Evolutionary conservation across 345 rosid genomes (phyloP), one percentile per base, ranked within the genome.

Genomic region (Clausena lansium): DNA sequence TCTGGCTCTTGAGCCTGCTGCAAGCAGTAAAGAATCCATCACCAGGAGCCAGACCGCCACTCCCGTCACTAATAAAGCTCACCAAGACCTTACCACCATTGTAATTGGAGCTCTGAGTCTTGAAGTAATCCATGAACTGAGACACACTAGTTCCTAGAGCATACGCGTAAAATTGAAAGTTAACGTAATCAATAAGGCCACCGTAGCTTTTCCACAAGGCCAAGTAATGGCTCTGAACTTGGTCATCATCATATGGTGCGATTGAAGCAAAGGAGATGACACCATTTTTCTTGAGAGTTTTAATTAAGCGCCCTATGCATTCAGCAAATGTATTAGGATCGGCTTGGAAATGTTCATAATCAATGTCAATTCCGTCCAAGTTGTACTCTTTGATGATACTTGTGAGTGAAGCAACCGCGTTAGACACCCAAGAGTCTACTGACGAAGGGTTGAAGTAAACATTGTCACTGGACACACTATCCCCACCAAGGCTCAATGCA

Each of bases 81-180:
- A 75, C 83, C 67, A 81, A 52, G 24, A 87, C 70, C 35, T 81
- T 80, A 0, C 84, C 84, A 0, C 86, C 80, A 1, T 62, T 54
- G 60, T 84, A 88, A 11, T 82, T 85, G 4, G 81, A 59, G 13
- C 70, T 79, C 66, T 85, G 85, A 7, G 71, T 62, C 14, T 82
- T 77, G 82, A 76, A 87, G 60, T 81, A 78, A 27, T 77, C 63
- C 70, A 78, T 67, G 65, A 85, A 85, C 55, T 81, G 76, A 9
- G 81, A 71, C 15, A 82, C 82, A 0, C 64, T 36, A 24, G 84
- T 84, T 27, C 84, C 76, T 33, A 61, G 30, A 52, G 81, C 84
- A 9, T 79, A 82, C 0, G 91, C 84, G 0, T 88, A 86, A 60
- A 88, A 86, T 59, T 88, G 88, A 82, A 86, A 88, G 78, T 85